Base-by-base conservation (phyloP, 2,329 filamentous ascomycete species). In the Aspergillus novofumigatus region DNA sequence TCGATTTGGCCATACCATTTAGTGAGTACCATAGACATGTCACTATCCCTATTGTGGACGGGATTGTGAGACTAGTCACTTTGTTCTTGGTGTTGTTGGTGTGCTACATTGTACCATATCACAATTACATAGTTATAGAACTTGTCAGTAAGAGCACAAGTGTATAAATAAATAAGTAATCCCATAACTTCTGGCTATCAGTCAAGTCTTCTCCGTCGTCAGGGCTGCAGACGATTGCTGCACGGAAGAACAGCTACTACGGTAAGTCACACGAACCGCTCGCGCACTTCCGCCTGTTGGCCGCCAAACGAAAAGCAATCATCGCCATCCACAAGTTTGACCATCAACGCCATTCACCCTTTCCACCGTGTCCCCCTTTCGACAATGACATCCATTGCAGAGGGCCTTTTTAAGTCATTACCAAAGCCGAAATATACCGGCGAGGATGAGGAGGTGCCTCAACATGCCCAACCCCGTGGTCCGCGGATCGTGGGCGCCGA, bases 361-460 rank as follows among this genome's bases (percentile, higher is more conserved):
- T 54, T 56, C 53, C 29, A 44, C 21, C 32, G 26, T 42, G 9
- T 20, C 44, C 50, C 53, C 45, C 53, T 52, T 62, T 51, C 58
- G 53, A 67, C 56, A 62, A 90, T 90, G 86, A 78, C 86, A 58
- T 87, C 86, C 58, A 81, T 90, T 69, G 83, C 83, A 64, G 82
- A 85, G 58, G 90, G 91, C 57, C 83, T 97, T 47, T 86, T 91
- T 62, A 86, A 86, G 70, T 87, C 90, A 56, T 81, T 97, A 47
- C 93, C 93, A 3, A 92, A 92, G 72, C 92, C 93, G 17, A 93
- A 90, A 77, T 96, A 97, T 71, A 91, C 88, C 4, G 92, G 90
- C 65, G 91, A 96, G 71, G 87, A 95, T 71, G 92, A 97, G 72
- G 90, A 95, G 69, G 77, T 88, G 35, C 87, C 88, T 25, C 77